Percentiles rank a stretch among this genome's conserved stretches.
Conservation (phyloP, 371 early-diverging fungal genomes). For the Mortierella sp. region DNA sequence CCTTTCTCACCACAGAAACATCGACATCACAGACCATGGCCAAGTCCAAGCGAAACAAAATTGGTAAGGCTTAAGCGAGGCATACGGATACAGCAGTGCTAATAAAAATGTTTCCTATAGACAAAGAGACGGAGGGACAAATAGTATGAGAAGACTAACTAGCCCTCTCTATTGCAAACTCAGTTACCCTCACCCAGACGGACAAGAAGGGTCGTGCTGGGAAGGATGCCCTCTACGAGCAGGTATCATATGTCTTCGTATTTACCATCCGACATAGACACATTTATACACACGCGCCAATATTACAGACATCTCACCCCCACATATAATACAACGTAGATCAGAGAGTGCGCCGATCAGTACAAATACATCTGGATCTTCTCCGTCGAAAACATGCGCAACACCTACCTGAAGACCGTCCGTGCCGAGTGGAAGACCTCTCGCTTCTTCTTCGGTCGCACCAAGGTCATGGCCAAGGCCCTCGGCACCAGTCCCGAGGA, state of each 20-base stretch:
- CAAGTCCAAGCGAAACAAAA: conserved; percentile 42
- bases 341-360: conserved; percentile 74
- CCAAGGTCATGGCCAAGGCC: conserved; percentile 95
- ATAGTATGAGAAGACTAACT: no score
- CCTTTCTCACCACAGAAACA: conserved; percentile 2
- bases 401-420: conserved; percentile 88
- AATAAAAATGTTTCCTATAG: no score
- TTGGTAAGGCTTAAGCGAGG: conserved; percentile 15
- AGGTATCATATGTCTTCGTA: no score
- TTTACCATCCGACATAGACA: not conserved
- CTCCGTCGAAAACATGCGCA: conserved; percentile 93
- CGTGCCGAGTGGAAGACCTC: conserved; percentile 74
- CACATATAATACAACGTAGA: conserved; percentile 55
- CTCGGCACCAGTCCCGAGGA: conserved; percentile 83
- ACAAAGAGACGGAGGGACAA: no score
- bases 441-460: conserved; percentile 91
- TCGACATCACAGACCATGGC: conserved; percentile 27
- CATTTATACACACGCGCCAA: conserved; percentile 8
- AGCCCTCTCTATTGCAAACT: no score
- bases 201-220: conserved; percentile 85
- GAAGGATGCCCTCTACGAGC: conserved; percentile 81
- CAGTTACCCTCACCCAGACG: conserved; percentile 88
- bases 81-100: no score
- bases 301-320: not conserved
- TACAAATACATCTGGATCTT: conserved; percentile 88